Percentiles rank a stretch among this genome's conserved stretches.
Evolutionary conservation across 768 basidiomycete species (phyloP).

Genomic region (Lactifluus echinatus): DNA sequence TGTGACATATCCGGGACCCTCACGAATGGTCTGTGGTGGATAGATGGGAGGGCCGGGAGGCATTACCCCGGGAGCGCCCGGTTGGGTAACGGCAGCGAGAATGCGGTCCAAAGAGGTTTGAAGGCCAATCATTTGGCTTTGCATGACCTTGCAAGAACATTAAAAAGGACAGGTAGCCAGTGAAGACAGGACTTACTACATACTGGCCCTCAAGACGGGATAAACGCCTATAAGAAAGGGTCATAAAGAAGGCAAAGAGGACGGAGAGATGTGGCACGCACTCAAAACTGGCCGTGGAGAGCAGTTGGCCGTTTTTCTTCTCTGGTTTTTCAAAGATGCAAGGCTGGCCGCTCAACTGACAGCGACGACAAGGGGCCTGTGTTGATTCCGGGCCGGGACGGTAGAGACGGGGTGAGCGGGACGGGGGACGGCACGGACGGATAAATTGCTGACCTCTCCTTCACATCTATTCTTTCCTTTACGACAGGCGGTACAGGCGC

Average conservation of each 20-base stretch:
- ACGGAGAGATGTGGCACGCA: constrained; percentile 34
- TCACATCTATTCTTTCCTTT: constrained; percentile 92
- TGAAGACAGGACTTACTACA: constrained; percentile 41
- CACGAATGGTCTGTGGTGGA: constrained; percentile 19
- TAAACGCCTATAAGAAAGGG: constrained; percentile 46
- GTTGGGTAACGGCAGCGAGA: constrained; percentile 46
- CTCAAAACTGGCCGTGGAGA: constrained; percentile 66
- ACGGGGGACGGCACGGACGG: constrained; percentile 25
- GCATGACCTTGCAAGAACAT: constrained; percentile 54
- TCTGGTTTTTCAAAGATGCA: constrained; percentile 90
- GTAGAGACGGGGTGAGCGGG: constrained; percentile 57
- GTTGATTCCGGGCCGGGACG: constrained; percentile 49
- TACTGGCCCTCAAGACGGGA: constrained; percentile 83
- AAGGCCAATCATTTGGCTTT: constrained; percentile 93
- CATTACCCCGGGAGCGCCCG: constrained; percentile 25
- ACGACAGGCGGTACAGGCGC: constrained; percentile 82
- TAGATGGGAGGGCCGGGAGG: constrained; percentile 22
- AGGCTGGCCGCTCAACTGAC: constrained; percentile 69
- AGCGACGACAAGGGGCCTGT: constrained; percentile 84
- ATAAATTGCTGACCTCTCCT: constrained; percentile 58
- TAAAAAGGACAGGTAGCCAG: constrained; percentile 5
- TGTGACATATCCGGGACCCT: constrained; percentile 19
- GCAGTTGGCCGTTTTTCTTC: constrained; percentile 60
- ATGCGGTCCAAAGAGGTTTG: constrained; percentile 84
- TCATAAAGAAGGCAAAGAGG: constrained; percentile 13